Base-by-base conservation (phyloP, 225 moss, liverwort and hornwort species). In the Polytrichum formosum region DNA sequence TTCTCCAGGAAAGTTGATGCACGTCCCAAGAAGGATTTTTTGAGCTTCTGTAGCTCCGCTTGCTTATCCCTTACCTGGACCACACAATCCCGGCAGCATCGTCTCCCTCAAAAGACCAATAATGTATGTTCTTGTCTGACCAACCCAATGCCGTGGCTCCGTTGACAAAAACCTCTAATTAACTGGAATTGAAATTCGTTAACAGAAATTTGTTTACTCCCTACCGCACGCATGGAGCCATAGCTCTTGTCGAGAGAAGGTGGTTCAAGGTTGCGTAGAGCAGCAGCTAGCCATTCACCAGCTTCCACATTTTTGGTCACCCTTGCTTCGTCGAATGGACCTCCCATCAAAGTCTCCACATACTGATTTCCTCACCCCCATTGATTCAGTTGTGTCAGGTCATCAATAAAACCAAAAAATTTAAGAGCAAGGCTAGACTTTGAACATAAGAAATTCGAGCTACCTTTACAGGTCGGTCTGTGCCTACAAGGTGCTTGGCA, bases 241-340 rank as follows among this genome's bases (percentile, higher is more conserved):
- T 94, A 98, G 74, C 85, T 88, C 55, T 87, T 82, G 79, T 94
- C 98, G 74, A 98, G 82, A 79, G 83, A 83, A 19, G 98, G 92
- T 33, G 88, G 78, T 68, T 98, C 98, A 79, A 98, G 92, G 66
- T 92, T 86, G 74, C 90, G 90, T 74, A 98, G 81, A 74, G 94
- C 90, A 74, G 81, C 84, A 55, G 92, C 83, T 75, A 98, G 76
- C 94, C 98, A 98, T 63, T 94, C 98, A 88, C 98, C 94, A 75
- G 98, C 98, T 87, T 93, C 94, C 66, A 98, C 84, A 75, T 94
- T 98, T 75, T 92, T 87, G 55, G 91, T 90, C 98, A 98, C 94
- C 64, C 85, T 80, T 28, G 92, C 91, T 80, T 98, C 98, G 67
- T 94, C 98, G 81, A 98, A 98, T 56, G 90, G 88, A 71, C 94